phyloP scores from a whole-genome alignment of 495 filamentous ascomycete genomes.

The Amphirosellinia nigrospora region DNA sequence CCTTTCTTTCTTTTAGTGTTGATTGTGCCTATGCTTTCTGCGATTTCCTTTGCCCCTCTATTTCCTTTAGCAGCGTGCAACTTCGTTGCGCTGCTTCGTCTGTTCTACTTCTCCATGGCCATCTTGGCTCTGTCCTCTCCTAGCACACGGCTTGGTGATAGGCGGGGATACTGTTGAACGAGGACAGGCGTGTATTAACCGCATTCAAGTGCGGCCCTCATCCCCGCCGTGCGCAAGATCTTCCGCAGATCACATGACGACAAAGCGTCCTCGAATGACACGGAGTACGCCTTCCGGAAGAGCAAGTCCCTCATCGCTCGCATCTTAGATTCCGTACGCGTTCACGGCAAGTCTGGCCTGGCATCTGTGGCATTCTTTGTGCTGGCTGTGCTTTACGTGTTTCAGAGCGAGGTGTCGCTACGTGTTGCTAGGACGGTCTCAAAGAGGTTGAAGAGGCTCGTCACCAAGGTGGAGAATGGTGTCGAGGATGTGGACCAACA shows the following conservation, averaged over 20 bases:
- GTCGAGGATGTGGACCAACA: slow-evolving; percentile 46
- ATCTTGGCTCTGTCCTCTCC: not conserved
- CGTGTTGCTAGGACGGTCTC: slow-evolving; percentile 48
- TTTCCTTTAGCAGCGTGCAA: not conserved
- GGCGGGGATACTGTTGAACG: not conserved
- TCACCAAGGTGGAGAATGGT: slow-evolving; percentile 48
- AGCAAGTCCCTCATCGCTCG: slow-evolving; percentile 49
- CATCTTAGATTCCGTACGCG: slow-evolving; percentile 43
- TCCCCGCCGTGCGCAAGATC: slow-evolving; percentile 49
- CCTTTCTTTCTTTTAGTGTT: not conserved
- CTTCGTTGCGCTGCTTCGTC: not conserved
- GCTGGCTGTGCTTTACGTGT: slow-evolving; percentile 54
- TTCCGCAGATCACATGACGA: slow-evolving; percentile 45
- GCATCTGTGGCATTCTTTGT: slow-evolving; percentile 54
- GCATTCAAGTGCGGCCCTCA: slow-evolving; percentile 44
- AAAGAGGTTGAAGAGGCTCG: slow-evolving; percentile 48
- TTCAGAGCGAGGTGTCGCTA: slow-evolving; percentile 54
- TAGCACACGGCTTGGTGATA: not conserved
- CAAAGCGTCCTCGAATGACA: slow-evolving; percentile 42
- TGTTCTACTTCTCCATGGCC: not conserved
- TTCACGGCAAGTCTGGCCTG: slow-evolving; percentile 42
- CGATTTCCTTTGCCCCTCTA: not conserved
- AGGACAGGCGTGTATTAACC: not conserved
- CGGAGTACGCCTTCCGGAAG: slow-evolving; percentile 54
- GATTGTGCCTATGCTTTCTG: not conserved